Percentiles rank a stretch among this genome's conserved stretches.
Evolutionary conservation across 139 green algal species (phyloP).

Genomic region (Dunaliella sp.): DNA sequence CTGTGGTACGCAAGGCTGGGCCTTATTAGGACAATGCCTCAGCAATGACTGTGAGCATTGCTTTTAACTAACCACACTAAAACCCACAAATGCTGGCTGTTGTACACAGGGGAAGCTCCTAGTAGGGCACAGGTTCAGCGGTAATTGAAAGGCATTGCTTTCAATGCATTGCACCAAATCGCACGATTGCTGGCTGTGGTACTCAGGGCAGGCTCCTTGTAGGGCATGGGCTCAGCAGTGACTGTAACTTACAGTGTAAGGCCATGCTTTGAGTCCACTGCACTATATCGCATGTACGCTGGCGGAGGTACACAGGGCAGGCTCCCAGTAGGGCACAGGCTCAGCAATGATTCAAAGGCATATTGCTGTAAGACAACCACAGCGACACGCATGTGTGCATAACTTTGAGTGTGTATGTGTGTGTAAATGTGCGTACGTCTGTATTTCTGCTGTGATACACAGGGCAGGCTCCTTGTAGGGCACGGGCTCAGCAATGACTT

Average conservation of each 20-base stretch:
- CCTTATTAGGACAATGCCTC: slow-evolving; percentile 84
- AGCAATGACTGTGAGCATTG: slow-evolving; percentile 86
- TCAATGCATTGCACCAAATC: too few species aligned
- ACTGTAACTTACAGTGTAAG: too few species aligned
- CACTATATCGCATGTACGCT: too few species aligned
- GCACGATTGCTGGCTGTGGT: too few species aligned
- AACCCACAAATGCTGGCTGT: too few species aligned
- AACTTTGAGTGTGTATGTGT: too few species aligned
- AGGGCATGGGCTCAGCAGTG: slow-evolving; percentile 83
- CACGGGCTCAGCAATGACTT: slow-evolving; percentile 88
- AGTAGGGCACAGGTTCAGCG: slow-evolving; percentile 82
- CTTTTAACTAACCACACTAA: slow-evolving; percentile 75
- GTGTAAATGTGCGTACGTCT: too few species aligned
- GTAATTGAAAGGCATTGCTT: slow-evolving; percentile 84
- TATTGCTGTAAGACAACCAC: too few species aligned
- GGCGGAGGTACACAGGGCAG: slow-evolving; percentile 71
- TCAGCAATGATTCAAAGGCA: slow-evolving; percentile 87
- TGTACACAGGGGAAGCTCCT: slow-evolving; percentile 71
- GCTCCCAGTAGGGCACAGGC: slow-evolving; percentile 80
- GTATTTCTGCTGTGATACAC: too few species aligned
- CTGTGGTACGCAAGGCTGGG: slow-evolving; percentile 64
- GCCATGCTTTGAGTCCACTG: too few species aligned
- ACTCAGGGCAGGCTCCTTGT: slow-evolving; percentile 77
- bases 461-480: slow-evolving; percentile 78
- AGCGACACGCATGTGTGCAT: too few species aligned